phyloP scores from a whole-genome alignment of 169 alveolate species.

The Cardiosporidium cionae region DNA sequence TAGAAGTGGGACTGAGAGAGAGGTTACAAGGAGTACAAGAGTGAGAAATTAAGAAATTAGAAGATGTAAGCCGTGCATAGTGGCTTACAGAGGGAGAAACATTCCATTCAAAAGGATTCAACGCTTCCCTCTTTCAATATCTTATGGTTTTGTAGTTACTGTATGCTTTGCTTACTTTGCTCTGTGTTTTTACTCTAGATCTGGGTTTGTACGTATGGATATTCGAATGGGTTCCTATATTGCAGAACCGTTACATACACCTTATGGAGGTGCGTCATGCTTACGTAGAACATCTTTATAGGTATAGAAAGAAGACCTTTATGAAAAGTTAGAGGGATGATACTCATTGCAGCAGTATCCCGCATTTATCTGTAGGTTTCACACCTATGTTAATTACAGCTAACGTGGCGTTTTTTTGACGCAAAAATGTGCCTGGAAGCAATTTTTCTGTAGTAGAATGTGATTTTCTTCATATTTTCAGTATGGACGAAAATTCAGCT shows the following conservation, averaged over 20 bases:
- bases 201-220: constrained; percentile 32
- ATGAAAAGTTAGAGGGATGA: no score
- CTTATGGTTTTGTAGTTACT: neutral
- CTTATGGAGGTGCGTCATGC: constrained; percentile 47
- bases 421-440: neutral
- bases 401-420: neutral
- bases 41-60: no score
- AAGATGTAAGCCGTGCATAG: no score
- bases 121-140: neutral
- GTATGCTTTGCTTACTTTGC: no score
- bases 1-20: no score
- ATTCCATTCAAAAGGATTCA: no score
- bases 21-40: no score
- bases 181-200: neutral
- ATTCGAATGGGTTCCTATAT: constrained; percentile 43
- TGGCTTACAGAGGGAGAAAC: no score
- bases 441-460: neutral
- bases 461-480: neutral
- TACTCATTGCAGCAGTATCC: no score
- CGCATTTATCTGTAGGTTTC: no score
- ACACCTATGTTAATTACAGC: neutral
- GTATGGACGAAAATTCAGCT: constrained; percentile 47
- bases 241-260: constrained; percentile 50
- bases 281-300: no score
- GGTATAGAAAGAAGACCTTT: no score